A percentile compares a stretch with the other conserved stretches of the same genome.
Conservation (phyloP, 2,329 filamentous ascomycete genomes). For the Paecilomyces sp. region DNA sequence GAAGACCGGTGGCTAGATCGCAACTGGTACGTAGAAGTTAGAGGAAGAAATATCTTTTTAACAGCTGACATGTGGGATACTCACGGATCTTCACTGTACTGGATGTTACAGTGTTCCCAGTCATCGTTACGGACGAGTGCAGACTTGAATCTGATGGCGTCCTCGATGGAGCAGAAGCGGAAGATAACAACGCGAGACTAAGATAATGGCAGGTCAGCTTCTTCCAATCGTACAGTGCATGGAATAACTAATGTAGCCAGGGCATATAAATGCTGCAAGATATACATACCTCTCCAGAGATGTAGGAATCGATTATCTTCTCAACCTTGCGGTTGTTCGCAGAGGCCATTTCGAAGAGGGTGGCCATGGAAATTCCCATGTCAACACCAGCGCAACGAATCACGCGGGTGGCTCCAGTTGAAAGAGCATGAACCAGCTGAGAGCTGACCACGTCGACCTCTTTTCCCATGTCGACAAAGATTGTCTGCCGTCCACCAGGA, state of each 20-base stretch:
- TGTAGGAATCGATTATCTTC: constrained; percentile 35
- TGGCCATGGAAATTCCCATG: constrained; percentile 29
- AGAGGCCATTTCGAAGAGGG: constrained; percentile 31
- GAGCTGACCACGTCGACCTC: constrained; percentile 35
- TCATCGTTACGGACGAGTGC: constrained; percentile 31
- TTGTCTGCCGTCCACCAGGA: constrained; percentile 17
- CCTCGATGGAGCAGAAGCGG: constrained; percentile 40
- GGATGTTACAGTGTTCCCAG: constrained; percentile 41
- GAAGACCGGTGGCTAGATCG: background rate
- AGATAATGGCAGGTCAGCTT: constrained; percentile 1
- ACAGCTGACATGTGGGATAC: constrained; percentile 4
- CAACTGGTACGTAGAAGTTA: background rate
- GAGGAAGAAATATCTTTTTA: background rate
- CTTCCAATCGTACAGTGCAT: background rate
- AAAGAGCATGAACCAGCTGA: constrained; percentile 32
- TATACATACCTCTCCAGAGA: constrained; percentile 33
- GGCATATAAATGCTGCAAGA: background rate
- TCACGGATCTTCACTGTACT: constrained; percentile 38
- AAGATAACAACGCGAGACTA: constrained; percentile 40
- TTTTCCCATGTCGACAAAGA: constrained; percentile 33
- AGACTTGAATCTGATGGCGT: constrained; percentile 40
- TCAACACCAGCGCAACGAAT: constrained; percentile 38
- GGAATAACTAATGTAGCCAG: background rate
- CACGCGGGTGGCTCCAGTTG: constrained; percentile 37
- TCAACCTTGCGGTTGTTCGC: constrained; percentile 38